Percentiles rank a stretch among this genome's conserved stretches.
Evolutionary conservation across 2,329 filamentous ascomycete species (phyloP).

Genomic region (Talaromyces islandicus): DNA sequence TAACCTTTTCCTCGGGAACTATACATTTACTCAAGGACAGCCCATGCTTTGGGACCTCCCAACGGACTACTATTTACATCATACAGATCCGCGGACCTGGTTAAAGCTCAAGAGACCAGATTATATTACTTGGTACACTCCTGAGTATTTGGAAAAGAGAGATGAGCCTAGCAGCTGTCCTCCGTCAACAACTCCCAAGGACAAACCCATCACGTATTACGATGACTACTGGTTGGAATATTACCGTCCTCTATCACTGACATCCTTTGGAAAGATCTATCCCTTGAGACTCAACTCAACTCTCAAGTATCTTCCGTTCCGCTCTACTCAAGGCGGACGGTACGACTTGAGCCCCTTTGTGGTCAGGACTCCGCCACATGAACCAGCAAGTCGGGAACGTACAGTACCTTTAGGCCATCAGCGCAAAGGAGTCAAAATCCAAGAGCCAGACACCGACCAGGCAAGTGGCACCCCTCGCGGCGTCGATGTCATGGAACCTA

Average conservation of each 20-base stretch:
- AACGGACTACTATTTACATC: conserved; percentile 94
- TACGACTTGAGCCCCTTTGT: conserved; percentile 87
- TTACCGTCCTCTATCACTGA: conserved; percentile 81
- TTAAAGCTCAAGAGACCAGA: conserved; percentile 56
- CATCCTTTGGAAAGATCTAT: conserved; percentile 88
- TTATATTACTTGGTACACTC: conserved; percentile 88
- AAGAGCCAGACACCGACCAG: conserved; percentile 52
- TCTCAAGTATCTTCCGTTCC: conserved; percentile 73
- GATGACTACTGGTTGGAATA: conserved; percentile 99
- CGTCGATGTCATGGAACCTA: conserved; percentile 14
- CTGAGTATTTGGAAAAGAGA: conserved; percentile 61
- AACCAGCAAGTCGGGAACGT: conserved; percentile 55
- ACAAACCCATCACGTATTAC: conserved; percentile 48
- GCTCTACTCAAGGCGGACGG: conserved; percentile 59
- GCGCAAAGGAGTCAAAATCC: conserved; percentile 65
- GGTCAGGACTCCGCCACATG: conserved; percentile 55
- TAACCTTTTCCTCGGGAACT: conserved; percentile 94
- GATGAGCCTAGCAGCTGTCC: conserved; percentile 16
- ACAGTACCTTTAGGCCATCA: conserved; percentile 15
- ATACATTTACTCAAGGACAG: conserved; percentile 77
- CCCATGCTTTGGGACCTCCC: conserved; percentile 96
- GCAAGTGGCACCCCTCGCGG: conserved; percentile 28
- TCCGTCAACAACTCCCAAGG: conserved; percentile 14
- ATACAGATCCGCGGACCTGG: conserved; percentile 73
- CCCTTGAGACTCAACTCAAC: conserved; percentile 88